Evolutionary conservation across 2,329 filamentous ascomycete species (phyloP).

Genomic region (Alternaria panax): DNA sequence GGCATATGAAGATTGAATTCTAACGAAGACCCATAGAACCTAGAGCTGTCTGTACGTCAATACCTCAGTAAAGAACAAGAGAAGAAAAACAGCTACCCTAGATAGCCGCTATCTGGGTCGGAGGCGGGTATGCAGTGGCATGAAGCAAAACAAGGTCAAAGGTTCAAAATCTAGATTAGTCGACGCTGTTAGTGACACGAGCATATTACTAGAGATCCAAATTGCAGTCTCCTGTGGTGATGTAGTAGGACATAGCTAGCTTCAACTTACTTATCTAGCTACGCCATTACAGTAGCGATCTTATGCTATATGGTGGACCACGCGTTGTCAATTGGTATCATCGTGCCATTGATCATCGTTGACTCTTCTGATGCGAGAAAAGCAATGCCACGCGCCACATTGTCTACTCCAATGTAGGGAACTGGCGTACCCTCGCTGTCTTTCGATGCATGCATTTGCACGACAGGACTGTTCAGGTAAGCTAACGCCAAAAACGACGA

Average conservation of each 20-base stretch:
- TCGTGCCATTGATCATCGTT: slow-evolving; percentile 35
- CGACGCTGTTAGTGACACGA: neutral
- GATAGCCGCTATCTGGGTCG: neutral
- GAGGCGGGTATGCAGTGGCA: neutral
- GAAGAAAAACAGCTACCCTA: neutral
- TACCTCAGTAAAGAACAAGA: neutral
- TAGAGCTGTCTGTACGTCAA: neutral
- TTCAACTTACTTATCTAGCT: neutral
- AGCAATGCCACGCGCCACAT: slow-evolving; percentile 36
- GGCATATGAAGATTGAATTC: neutral
- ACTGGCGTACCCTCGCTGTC: slow-evolving; percentile 32
- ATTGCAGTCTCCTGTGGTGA: neutral
- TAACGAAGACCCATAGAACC: neutral
- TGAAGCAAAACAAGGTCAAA: neutral
- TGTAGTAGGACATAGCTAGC: neutral
- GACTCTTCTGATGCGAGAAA: slow-evolving; percentile 37
- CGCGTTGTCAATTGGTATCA: slow-evolving; percentile 38
- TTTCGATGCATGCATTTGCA: slow-evolving; percentile 34
- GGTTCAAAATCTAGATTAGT: neutral
- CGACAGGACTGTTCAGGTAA: slow-evolving; percentile 25
- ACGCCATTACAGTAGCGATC: neutral
- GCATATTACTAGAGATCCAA: neutral
- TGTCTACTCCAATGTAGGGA: slow-evolving; percentile 27
- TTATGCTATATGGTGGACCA: slow-evolving; percentile 36
- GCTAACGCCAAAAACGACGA: neutral